These are phyloP conservation scores for Pachysolen tannophilus DNA, from an alignment of 805 yeast species.

Conservation along the genomic window DNA sequence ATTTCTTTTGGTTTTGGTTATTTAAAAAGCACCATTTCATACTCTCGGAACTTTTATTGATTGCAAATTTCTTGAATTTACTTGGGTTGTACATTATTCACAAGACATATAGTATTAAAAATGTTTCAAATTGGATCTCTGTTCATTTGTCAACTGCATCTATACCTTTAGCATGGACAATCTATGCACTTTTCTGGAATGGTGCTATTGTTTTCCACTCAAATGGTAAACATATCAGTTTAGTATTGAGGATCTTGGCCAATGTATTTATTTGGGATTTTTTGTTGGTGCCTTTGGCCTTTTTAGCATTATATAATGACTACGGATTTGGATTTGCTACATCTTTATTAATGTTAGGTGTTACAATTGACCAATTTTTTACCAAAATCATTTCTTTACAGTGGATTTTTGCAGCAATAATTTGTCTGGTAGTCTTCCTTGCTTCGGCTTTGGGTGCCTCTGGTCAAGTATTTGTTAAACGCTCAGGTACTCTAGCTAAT, in stretches of 20 bases:
- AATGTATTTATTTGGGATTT: slow-evolving; percentile 75
- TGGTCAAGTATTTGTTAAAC: slow-evolving; percentile 21
- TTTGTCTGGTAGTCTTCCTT: slow-evolving; percentile 48
- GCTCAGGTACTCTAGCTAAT: neutral
- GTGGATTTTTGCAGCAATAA: slow-evolving; percentile 76
- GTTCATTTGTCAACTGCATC: slow-evolving; percentile 64
- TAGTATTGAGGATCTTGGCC: slow-evolving; percentile 61
- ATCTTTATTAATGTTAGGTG: slow-evolving; percentile 50
- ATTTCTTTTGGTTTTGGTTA: slow-evolving; percentile 55
- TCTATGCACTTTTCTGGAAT: slow-evolving; percentile 75
- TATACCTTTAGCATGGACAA: slow-evolving; percentile 66
- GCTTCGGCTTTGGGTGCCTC: slow-evolving; percentile 39
- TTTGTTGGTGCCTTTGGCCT: slow-evolving; percentile 52
- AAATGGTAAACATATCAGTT: slow-evolving; percentile 33
- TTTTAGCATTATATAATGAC: slow-evolving; percentile 55
- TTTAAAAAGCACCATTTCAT: slow-evolving; percentile 55
- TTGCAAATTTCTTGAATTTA: slow-evolving; percentile 54
- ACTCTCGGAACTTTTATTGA: slow-evolving; percentile 47
- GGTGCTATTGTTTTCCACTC: slow-evolving; percentile 72
- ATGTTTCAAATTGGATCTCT: slow-evolving; percentile 42
- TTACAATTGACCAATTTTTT: slow-evolving; percentile 65
- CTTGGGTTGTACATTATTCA: slow-evolving; percentile 46
- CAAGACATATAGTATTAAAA: slow-evolving; percentile 49
- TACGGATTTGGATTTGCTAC: slow-evolving; percentile 61
- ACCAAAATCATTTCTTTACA: slow-evolving; percentile 68